These are phyloP conservation scores for Nannochloropsis granulata DNA, from an alignment of 108 stramenopile species.

Conservation along the genomic window DNA sequence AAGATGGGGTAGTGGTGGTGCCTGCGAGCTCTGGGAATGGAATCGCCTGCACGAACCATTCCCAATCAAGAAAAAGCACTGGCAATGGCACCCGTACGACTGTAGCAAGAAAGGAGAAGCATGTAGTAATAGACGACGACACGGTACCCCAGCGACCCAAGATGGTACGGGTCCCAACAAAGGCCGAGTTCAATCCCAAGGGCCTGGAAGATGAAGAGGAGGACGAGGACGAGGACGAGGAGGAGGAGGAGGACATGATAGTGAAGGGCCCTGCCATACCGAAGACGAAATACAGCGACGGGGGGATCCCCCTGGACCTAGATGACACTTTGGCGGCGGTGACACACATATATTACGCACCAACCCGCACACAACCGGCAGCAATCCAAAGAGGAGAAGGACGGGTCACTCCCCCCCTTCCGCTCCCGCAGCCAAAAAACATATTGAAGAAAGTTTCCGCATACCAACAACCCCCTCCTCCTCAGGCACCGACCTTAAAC, in stretches of 20 bases:
- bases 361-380: too few relatives aligned
- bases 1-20: too few relatives aligned
- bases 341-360: too few relatives aligned
- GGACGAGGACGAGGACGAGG: background rate
- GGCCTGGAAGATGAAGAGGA: background rate
- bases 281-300: too few relatives aligned
- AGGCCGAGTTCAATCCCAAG: background rate
- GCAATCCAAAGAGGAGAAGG: background rate
- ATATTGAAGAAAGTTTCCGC: background rate
- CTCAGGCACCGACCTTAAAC: background rate
- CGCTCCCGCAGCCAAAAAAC: background rate
- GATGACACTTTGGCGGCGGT: too few relatives aligned
- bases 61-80: too few relatives aligned
- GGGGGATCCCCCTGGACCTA: too few relatives aligned
- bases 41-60: too few relatives aligned
- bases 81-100: background rate
- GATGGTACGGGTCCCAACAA: background rate
- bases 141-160: background rate
- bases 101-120: background rate
- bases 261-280: too few relatives aligned
- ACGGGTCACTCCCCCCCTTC: background rate
- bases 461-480: background rate
- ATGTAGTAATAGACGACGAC: background rate
- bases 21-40: too few relatives aligned
- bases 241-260: too few relatives aligned